A percentile compares a stretch with the other conserved stretches of the same genome.
Conservation (phyloP, 805 yeast species). For the Vanderwaltozyma yarrowii region DNA sequence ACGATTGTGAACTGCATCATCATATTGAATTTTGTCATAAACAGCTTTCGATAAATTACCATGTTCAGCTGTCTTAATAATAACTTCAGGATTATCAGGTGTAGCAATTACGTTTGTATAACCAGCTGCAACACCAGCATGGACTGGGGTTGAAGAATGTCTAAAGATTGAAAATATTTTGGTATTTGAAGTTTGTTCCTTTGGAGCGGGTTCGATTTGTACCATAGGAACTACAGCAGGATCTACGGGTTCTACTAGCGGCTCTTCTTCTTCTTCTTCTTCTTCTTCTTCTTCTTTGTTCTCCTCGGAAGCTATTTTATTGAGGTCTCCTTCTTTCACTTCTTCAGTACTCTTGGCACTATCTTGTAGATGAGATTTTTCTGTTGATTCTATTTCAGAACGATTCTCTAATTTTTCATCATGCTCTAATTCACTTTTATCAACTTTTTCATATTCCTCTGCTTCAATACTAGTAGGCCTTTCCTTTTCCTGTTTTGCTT, state of each 20-base stretch:
- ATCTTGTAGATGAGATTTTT: too few species aligned
- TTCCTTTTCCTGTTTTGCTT: too few species aligned
- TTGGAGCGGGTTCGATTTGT: conserved; percentile 1
- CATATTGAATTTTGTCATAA: conserved; percentile 20
- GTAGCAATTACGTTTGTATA: conserved; percentile 17
- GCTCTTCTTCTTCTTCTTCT: conserved; percentile 3
- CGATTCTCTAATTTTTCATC: too few species aligned
- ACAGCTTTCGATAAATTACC: conserved; percentile 23
- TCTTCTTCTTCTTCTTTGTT: conserved; percentile 1
- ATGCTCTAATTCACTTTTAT: too few species aligned
- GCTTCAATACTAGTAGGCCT: too few species aligned
- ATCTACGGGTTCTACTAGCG: conserved; percentile 8
- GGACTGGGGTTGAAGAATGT: neutral
- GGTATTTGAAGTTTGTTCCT: neutral
- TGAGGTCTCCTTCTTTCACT: too few species aligned
- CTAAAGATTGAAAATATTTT: neutral
- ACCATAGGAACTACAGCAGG: conserved; percentile 10
- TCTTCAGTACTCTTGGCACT: too few species aligned
- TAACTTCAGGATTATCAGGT: conserved; percentile 23
- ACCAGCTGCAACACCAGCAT: neutral
- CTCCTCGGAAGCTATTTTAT: too few species aligned
- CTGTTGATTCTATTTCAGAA: too few species aligned
- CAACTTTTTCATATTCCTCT: too few species aligned
- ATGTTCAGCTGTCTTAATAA: conserved; percentile 18
- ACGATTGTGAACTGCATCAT: conserved; percentile 13